A percentile compares a stretch with the other conserved stretches of the same genome.
These are phyloP conservation scores for Parathielavia hyrcaniae DNA, from an alignment of 495 filamentous ascomycete species.

Conservation along the genomic window DNA sequence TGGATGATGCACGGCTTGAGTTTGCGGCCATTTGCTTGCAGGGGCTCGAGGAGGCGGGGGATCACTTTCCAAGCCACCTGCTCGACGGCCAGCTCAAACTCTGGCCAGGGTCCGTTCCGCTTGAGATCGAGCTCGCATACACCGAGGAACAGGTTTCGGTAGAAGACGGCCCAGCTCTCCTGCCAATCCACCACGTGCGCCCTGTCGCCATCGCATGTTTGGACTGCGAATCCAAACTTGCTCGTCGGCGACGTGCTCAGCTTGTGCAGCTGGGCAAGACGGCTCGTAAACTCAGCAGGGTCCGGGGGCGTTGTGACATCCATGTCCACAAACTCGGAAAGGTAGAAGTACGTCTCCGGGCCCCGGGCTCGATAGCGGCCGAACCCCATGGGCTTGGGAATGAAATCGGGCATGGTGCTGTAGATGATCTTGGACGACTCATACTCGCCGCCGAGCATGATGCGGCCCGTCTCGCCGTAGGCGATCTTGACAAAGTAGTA, in stretches of 20 bases:
- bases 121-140: slow-evolving; percentile 17
- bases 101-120: slow-evolving; percentile 20
- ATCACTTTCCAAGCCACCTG: slow-evolving; percentile 30
- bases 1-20: slow-evolving; percentile 45
- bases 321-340: no score
- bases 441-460: no score
- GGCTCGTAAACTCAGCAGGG: no score
- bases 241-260: slow-evolving; percentile 12
- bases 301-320: no score
- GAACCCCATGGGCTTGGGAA: no score
- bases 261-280: no score
- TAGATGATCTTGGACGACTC: no score
- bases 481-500: no score
- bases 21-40: slow-evolving; percentile 37
- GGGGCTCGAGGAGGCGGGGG: slow-evolving; percentile 33
- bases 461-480: no score
- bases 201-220: slow-evolving; percentile 20
- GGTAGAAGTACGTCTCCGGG: no score
- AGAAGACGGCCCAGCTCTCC: slow-evolving; percentile 28
- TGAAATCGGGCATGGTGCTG: no score
- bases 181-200: slow-evolving; percentile 19
- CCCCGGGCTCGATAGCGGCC: no score
- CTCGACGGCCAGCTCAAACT: slow-evolving; percentile 21
- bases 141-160: slow-evolving; percentile 15
- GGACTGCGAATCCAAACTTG: slow-evolving; percentile 21